Conservation (phyloP, 2,329 filamentous ascomycete species). For the Cercospora sp. region DNA sequence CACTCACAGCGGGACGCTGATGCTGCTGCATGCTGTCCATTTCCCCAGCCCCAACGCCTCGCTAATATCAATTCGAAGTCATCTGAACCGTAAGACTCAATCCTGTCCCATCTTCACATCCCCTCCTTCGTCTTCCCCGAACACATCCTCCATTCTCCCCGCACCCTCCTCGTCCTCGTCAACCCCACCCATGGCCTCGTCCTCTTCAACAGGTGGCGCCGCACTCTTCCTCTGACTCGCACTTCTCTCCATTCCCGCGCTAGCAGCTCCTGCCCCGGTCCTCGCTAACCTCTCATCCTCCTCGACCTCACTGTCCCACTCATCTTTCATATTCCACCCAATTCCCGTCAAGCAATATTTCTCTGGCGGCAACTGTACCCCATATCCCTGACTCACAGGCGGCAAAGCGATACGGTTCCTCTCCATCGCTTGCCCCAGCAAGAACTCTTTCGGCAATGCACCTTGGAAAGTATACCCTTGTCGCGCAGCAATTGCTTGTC, state of each 20-base stretch:
- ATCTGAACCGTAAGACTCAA: slow-evolving; percentile 23
- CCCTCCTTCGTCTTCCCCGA: slow-evolving; percentile 37
- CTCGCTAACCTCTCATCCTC: slow-evolving; percentile 42
- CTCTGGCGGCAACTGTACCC: slow-evolving; percentile 62
- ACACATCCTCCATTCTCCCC: slow-evolving; percentile 48
- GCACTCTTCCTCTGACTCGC: slow-evolving; percentile 30
- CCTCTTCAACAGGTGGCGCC: slow-evolving; percentile 22
- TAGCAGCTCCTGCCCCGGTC: slow-evolving; percentile 52
- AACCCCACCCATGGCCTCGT: slow-evolving; percentile 46
- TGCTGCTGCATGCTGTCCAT: background rate
- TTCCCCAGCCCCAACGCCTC: slow-evolving; percentile 8
- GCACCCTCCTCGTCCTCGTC: slow-evolving; percentile 42
- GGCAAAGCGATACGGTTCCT: slow-evolving; percentile 67
- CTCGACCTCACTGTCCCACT: slow-evolving; percentile 58
- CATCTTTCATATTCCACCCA: slow-evolving; percentile 59
- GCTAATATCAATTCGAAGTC: slow-evolving; percentile 9
- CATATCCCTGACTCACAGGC: slow-evolving; percentile 58
- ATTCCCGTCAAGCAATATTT: slow-evolving; percentile 61
- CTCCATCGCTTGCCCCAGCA: slow-evolving; percentile 71
- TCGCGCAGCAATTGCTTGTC: slow-evolving; percentile 70
- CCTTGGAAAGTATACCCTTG: slow-evolving; percentile 69
- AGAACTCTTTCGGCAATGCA: slow-evolving; percentile 70
- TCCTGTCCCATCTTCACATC: slow-evolving; percentile 40
- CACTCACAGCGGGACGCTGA: background rate
- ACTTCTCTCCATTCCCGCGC: slow-evolving; percentile 21